These are phyloP conservation scores for Cytauxzoon felis DNA, from an alignment of 169 alveolate species.

Conservation along the genomic window DNA sequence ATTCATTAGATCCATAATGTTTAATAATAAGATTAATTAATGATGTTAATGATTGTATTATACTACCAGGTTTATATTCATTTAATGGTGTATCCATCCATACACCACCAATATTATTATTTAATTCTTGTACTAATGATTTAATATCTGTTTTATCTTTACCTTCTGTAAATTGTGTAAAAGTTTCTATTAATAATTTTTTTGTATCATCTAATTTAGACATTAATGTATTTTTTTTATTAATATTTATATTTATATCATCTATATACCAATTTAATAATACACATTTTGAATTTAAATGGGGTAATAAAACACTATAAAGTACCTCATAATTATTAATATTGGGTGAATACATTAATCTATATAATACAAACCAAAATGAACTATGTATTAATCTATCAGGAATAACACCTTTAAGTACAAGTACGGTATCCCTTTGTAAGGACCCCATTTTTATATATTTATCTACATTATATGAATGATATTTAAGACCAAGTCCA, in stretches of 20 bases:
- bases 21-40: slow-evolving; percentile 39
- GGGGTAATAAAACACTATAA: slow-evolving; percentile 77
- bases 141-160: slow-evolving; percentile 15
- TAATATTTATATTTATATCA: neutral
- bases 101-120: slow-evolving; percentile 63
- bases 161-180: slow-evolving; percentile 45
- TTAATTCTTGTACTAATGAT: slow-evolving; percentile 58
- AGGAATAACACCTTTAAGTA: slow-evolving; percentile 67
- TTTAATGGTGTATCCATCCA: slow-evolving; percentile 64
- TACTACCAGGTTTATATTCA: slow-evolving; percentile 58
- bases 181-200: slow-evolving; percentile 46
- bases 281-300: slow-evolving; percentile 69
- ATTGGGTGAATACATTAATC: slow-evolving; percentile 73
- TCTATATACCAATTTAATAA: slow-evolving; percentile 70
- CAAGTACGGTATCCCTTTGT: slow-evolving; percentile 68
- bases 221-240: neutral
- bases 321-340: slow-evolving; percentile 71
- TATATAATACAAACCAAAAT: slow-evolving; percentile 77
- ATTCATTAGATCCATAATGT: slow-evolving; percentile 15
- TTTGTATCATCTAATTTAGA: slow-evolving; percentile 11
- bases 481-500: slow-evolving; percentile 64
- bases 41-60: slow-evolving; percentile 31
- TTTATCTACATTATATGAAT: slow-evolving; percentile 68
- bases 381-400: slow-evolving; percentile 73
- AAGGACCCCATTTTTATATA: slow-evolving; percentile 61